A percentile compares a stretch with the other conserved stretches of the same genome.
Evolutionary conservation across 2,329 filamentous ascomycete genomes (phyloP).

Genomic region (Boeremia lycopersici): DNA sequence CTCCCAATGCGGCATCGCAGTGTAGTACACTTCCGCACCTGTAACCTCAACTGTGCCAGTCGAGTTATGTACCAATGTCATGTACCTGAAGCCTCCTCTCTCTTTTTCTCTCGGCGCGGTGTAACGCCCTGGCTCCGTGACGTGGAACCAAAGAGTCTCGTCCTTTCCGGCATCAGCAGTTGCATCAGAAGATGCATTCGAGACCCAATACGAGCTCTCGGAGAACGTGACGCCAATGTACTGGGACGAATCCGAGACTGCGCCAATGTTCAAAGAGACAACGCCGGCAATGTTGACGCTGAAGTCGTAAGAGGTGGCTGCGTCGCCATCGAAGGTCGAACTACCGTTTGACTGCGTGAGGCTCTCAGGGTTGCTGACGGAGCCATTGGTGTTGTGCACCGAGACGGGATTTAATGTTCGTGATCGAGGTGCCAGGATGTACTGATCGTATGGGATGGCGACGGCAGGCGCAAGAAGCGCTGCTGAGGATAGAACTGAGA

Average conservation of each 20-base stretch:
- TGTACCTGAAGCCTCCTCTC: slow-evolving; percentile 55
- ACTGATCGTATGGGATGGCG: slow-evolving; percentile 45
- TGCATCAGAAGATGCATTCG: slow-evolving; percentile 52
- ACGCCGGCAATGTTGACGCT: slow-evolving; percentile 52
- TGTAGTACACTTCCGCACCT: slow-evolving; percentile 51
- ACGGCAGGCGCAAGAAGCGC: slow-evolving; percentile 1
- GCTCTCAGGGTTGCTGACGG: slow-evolving; percentile 44
- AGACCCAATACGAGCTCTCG: slow-evolving; percentile 57
- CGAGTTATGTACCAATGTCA: slow-evolving; percentile 53
- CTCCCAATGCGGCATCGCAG: slow-evolving; percentile 51
- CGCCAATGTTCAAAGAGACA: slow-evolving; percentile 45
- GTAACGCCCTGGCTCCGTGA: slow-evolving; percentile 49
- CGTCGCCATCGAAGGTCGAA: slow-evolving; percentile 43
- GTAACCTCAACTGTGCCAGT: slow-evolving; percentile 49
- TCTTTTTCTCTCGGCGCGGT: slow-evolving; percentile 50
- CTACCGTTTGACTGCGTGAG: slow-evolving; percentile 38
- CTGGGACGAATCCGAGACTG: slow-evolving; percentile 42
- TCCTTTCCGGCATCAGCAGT: slow-evolving; percentile 56
- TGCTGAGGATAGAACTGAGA: not conserved
- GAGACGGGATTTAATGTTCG: slow-evolving; percentile 39
- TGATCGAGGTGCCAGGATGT: slow-evolving; percentile 51
- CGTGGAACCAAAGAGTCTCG: slow-evolving; percentile 56
- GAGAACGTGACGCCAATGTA: slow-evolving; percentile 53
- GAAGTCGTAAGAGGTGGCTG: slow-evolving; percentile 52
- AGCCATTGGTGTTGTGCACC: slow-evolving; percentile 49